Evolutionary conservation across 768 basidiomycete genomes (phyloP), one percentile per base, ranked within the genome.

Genomic region (Lentinus tigrinus): DNA sequence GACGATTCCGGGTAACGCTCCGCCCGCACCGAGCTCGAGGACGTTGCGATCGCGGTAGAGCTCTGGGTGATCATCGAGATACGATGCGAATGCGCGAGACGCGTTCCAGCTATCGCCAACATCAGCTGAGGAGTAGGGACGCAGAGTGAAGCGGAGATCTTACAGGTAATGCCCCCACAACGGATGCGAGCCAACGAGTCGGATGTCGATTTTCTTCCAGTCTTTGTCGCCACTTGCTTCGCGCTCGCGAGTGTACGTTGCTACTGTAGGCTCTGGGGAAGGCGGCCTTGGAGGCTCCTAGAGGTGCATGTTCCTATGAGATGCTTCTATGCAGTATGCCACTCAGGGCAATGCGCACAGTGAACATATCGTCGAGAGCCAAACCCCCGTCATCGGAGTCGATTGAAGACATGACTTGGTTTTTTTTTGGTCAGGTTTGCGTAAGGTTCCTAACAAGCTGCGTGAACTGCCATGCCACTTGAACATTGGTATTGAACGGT

Each of bases 11-110:
- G 97, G 97, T 6, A 98, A 76, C 2, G 87, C 96, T 1, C 93
- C 95, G 0, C 95, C 97, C 0, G 97, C 97, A 0, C 97, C 97
- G 0, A 98, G 82, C 70, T 99, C 97, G 1, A 98, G 77, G 0
- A 98, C 85, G 24, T 65, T 71, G 8, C 72, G 75, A 6, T 73
- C 72, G 0, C 63, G 64, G 44, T 83, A 85, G 0, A 88, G 63
- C 1, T 77, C 70, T 0, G 67, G 65, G 53, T 86, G 77, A 11
- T 72, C 69, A 59, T 91, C 89, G 2, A 92, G 75, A 67, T 85
- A 91, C 0, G 83, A 77, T 13, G 91, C 88, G 48, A 93, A 80
- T 0, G 86, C 80, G 4, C 87, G 75, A 2, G 89, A 84, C 2
- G 91, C 89, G 66, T 93, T 93, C 90, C 91, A 93, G 59, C 91